Evolutionary conservation across 805 yeast species (phyloP).

Genomic region (Candida ascalaphidarum): DNA sequence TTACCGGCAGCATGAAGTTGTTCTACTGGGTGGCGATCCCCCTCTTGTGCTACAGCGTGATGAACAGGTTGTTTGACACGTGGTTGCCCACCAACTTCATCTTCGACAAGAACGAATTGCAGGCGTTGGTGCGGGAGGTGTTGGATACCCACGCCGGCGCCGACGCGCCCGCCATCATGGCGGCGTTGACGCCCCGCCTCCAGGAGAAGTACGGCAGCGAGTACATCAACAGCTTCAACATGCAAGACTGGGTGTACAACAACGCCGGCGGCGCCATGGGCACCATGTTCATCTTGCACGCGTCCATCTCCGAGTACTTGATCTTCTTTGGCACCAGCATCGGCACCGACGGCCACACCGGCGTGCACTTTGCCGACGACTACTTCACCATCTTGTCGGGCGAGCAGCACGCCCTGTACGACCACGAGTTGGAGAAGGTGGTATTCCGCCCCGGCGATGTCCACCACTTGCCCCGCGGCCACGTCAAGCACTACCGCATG

Average conservation of each 20-base stretch:
- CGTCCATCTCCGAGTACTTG: conserved; percentile 86
- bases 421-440: conserved; percentile 56
- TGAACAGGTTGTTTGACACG: conserved; percentile 37
- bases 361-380: conserved; percentile 95
- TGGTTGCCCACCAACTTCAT: conserved; percentile 68
- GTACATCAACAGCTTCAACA: conserved; percentile 68
- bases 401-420: conserved; percentile 62
- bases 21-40: conserved; percentile 13
- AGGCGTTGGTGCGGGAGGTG: conserved; percentile 47
- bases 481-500: conserved; percentile 80
- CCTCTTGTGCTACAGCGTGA: conserved; percentile 18
- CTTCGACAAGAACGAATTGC: conserved; percentile 61
- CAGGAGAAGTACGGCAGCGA: conserved; percentile 40
- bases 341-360: conserved; percentile 95
- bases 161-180: conserved; percentile 54
- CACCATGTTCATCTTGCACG: conserved; percentile 89
- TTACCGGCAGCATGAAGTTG: conserved; percentile 17
- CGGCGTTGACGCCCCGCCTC: conserved; percentile 42
- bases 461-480: conserved; percentile 70
- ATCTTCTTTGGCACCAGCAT: conserved; percentile 89
- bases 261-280: conserved; percentile 99
- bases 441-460: conserved; percentile 81
- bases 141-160: conserved; percentile 46
- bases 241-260: conserved; percentile 90
- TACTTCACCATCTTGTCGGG: conserved; percentile 88